Conservation (phyloP, 352 stramenopile species). For the Pythium vanterpoolii region DNA sequence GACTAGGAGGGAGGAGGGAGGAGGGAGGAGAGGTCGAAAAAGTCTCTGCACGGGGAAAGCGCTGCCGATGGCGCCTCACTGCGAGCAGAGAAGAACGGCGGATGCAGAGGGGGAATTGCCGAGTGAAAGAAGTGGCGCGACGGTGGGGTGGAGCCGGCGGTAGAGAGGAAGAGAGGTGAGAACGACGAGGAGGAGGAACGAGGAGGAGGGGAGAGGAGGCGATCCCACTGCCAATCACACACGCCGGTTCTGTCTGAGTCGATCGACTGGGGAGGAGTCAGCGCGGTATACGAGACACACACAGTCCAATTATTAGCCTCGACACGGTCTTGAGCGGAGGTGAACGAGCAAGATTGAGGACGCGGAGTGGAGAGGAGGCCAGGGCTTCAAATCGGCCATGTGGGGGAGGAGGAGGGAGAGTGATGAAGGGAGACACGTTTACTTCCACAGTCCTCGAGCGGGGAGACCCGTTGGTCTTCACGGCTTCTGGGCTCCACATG, state of each 20-base stretch:
- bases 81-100: constrained; percentile 10
- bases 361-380: neutral
- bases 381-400: constrained; percentile 16
- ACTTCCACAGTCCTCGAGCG: constrained; percentile 4
- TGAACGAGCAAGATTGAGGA: neutral
- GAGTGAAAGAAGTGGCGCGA: constrained; percentile 8
- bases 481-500: neutral
- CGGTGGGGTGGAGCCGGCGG: neutral
- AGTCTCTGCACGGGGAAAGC: constrained; percentile 11
- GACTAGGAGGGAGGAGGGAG: neutral
- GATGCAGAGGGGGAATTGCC: constrained; percentile 9
- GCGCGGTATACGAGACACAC: constrained; percentile 6
- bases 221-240: constrained; percentile 18
- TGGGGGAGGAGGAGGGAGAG: neutral
- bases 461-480: constrained; percentile 2
- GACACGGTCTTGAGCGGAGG: neutral
- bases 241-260: constrained; percentile 9
- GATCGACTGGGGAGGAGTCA: constrained; percentile 12
- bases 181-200: constrained; percentile 1
- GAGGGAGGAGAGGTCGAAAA: neutral
- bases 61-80: constrained; percentile 22
- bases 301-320: constrained; percentile 18
- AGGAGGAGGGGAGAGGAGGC: constrained; percentile 4
- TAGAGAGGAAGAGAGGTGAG: constrained; percentile 7
- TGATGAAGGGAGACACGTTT: neutral